Percentiles rank a stretch among this genome's conserved stretches.
phyloP scores from a whole-genome alignment of 352 stramenopile genomes.

The Phytophthora capsici region DNA sequence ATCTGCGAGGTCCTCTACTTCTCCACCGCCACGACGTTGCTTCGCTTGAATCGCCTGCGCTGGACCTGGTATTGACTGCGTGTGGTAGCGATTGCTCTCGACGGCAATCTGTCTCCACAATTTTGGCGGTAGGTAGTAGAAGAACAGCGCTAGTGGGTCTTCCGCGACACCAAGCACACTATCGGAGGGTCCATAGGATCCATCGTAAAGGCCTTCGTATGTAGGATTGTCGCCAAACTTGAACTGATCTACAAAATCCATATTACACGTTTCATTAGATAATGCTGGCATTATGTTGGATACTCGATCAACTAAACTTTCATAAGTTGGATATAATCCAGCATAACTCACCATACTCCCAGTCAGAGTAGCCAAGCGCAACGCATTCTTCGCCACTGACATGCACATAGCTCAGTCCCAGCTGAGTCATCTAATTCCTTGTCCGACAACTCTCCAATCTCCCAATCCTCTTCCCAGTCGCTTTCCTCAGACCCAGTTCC shows the following conservation, averaged over 20 bases:
- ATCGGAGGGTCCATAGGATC: background rate
- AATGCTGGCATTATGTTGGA: slow-evolving; percentile 3
- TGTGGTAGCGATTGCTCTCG: background rate
- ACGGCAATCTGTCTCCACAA: slow-evolving; percentile 10
- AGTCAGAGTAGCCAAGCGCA: background rate
- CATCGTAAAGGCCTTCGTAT: slow-evolving; percentile 2
- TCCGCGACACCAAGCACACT: background rate
- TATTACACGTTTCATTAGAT: no score
- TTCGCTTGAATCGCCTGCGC: background rate
- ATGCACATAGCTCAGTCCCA: no score
- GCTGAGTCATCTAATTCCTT: no score
- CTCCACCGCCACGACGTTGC: background rate
- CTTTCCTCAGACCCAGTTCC: no score
- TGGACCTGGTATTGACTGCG: background rate
- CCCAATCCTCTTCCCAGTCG: no score
- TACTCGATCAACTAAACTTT: no score
- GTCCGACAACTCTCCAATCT: no score
- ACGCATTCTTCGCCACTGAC: background rate
- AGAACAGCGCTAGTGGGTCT: slow-evolving; percentile 4
- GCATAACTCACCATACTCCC: slow-evolving; percentile 18
- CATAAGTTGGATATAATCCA: no score
- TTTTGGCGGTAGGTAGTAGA: slow-evolving; percentile 13
- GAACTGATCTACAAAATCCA: background rate
- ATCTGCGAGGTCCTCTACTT: background rate
- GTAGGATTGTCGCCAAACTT: background rate